Percentiles rank a stretch among this genome's conserved stretches.
phyloP scores from a whole-genome alignment of 2,329 filamentous ascomycete species.

The Talaromyces sp. region DNA sequence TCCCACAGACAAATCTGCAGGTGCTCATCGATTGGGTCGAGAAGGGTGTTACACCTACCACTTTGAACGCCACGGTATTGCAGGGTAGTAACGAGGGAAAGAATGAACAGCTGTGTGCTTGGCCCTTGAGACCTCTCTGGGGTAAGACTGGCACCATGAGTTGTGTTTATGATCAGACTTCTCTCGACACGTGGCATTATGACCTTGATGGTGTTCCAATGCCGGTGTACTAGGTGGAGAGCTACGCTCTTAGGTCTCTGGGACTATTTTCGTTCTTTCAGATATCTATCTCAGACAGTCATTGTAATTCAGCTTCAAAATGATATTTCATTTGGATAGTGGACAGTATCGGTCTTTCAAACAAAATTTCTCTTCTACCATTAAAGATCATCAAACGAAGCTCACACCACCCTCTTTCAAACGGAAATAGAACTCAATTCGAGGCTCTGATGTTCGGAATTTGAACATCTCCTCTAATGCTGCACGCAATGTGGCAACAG shows the following conservation, averaged over 20 bases:
- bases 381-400: neutral
- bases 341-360: neutral
- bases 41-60: constrained; percentile 45
- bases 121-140: constrained; percentile 34
- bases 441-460: neutral
- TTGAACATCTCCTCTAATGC: neutral
- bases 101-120: constrained; percentile 36
- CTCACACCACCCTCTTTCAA: neutral
- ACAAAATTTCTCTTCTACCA: neutral
- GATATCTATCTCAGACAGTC: neutral
- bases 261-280: neutral
- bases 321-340: neutral
- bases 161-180: constrained; percentile 37
- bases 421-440: neutral
- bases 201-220: constrained; percentile 40
- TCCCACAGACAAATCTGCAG: constrained; percentile 47
- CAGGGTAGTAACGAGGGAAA: constrained; percentile 38
- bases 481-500: neutral
- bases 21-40: constrained; percentile 54
- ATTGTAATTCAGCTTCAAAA: neutral
- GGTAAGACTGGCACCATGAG: constrained; percentile 33
- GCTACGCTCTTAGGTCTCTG: neutral
- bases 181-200: constrained; percentile 41
- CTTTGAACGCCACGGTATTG: constrained; percentile 27
- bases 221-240: constrained; percentile 34